These are phyloP conservation scores for Cladophialophora yegresii DNA, from an alignment of 2,329 filamentous ascomycete species.

Conservation along the genomic window DNA sequence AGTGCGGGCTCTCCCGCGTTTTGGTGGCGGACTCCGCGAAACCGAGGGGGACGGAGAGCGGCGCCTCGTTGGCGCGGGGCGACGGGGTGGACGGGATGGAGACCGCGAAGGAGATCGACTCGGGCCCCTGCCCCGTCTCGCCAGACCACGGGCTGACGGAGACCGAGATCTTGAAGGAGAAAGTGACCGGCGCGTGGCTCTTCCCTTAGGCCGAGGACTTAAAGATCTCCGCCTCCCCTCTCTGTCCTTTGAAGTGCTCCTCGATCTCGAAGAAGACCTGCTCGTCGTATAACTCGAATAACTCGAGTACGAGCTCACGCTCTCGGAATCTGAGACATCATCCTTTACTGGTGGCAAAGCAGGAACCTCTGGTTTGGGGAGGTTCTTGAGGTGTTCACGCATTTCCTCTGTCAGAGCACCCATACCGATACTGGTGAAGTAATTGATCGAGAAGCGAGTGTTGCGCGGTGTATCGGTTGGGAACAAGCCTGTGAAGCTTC, in stretches of 20 bases:
- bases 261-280: slow-evolving; percentile 36
- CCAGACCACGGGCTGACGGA: slow-evolving; percentile 30
- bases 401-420: slow-evolving; percentile 91
- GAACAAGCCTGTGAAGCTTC: slow-evolving; percentile 82
- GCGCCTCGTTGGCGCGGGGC: slow-evolving; percentile 16
- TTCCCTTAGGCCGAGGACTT: slow-evolving; percentile 32
- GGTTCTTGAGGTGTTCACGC: slow-evolving; percentile 84
- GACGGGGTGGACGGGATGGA: slow-evolving; percentile 29
- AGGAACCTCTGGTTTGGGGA: slow-evolving; percentile 79
- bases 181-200: slow-evolving; percentile 20
- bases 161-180: slow-evolving; percentile 38
- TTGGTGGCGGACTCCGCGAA: slow-evolving; percentile 31
- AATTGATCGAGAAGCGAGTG: slow-evolving; percentile 97
- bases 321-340: slow-evolving; percentile 66
- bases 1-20: slow-evolving; percentile 16
- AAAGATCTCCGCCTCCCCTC: slow-evolving; percentile 34
- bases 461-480: slow-evolving; percentile 85
- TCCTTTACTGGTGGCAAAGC: slow-evolving; percentile 57
- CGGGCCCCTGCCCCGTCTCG: slow-evolving; percentile 29
- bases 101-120: slow-evolving; percentile 32
- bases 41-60: slow-evolving; percentile 33
- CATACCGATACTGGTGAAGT: slow-evolving; percentile 98
- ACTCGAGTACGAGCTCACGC: slow-evolving; percentile 66
- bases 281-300: slow-evolving; percentile 68
- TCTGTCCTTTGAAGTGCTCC: slow-evolving; percentile 30